Evolutionary conservation across 192 early-diverging fungal genomes (phyloP).

Genomic region (Coemansia sp.): DNA sequence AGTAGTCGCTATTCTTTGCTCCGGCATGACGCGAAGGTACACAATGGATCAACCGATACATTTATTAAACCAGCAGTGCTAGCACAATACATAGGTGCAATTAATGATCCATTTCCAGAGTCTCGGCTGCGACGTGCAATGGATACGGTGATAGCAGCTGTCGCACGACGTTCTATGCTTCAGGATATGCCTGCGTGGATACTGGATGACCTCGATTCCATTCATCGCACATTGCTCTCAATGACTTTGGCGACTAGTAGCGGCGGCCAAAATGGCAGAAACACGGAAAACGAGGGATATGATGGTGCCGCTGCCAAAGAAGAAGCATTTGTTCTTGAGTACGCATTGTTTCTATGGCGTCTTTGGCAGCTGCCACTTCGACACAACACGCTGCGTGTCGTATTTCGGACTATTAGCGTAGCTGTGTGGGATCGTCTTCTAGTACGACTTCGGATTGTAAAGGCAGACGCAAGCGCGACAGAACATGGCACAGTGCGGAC

Average conservation of each 20-base stretch:
- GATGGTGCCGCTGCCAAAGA: not conserved
- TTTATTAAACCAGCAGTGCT: slow-evolving; percentile 8
- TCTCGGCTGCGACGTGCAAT: slow-evolving; percentile 33
- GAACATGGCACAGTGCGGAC: not conserved
- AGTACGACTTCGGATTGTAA: not conserved
- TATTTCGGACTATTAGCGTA: slow-evolving; percentile 13
- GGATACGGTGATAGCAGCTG: slow-evolving; percentile 14
- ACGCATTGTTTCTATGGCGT: slow-evolving; percentile 29
- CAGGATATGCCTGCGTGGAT: not conserved
- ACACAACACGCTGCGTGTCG: not conserved
- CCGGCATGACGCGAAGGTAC: not conserved
- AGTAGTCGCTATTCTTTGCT: slow-evolving; percentile 1
- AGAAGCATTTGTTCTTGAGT: slow-evolving; percentile 23
- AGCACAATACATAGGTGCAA: not conserved
- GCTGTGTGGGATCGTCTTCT: slow-evolving; percentile 32
- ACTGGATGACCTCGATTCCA: slow-evolving; percentile 3
- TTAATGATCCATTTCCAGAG: slow-evolving; percentile 12
- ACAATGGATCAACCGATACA: not conserved
- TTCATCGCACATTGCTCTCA: slow-evolving; percentile 12
- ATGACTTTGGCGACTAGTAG: not conserved
- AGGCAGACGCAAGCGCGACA: not conserved
- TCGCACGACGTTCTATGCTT: slow-evolving; percentile 3
- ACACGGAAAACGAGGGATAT: not conserved
- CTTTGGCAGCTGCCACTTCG: slow-evolving; percentile 24
- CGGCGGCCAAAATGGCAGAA: not conserved